phyloP scores from a whole-genome alignment of 2,329 filamentous ascomycete species.

The Pestalotiopsis sp. region DNA sequence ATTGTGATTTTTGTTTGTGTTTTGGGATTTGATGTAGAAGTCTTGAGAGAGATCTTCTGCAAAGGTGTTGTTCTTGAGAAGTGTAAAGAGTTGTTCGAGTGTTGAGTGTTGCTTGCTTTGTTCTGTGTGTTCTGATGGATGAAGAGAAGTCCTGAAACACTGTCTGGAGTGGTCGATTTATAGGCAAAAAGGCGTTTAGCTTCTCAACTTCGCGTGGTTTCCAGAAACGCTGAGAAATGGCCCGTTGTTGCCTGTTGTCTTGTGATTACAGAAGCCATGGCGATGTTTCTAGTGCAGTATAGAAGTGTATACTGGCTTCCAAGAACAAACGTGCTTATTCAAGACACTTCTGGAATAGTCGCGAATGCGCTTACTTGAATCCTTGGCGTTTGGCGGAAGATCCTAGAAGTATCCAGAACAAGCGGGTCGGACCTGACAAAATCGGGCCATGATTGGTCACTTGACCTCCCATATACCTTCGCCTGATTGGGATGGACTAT shows the following conservation, averaged over 20 bases:
- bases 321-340: conserved; percentile 1
- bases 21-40: conserved; percentile 8
- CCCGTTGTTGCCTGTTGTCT: conserved; percentile 10
- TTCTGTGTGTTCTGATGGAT: conserved; percentile 29
- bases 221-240: conserved; percentile 22
- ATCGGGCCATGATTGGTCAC: background rate
- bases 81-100: conserved; percentile 8
- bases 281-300: conserved; percentile 20
- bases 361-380: background rate
- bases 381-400: background rate
- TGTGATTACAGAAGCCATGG: conserved; percentile 25
- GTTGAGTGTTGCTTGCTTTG: conserved; percentile 15
- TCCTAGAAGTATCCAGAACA: conserved; percentile 5
- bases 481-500: background rate
- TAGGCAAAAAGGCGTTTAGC: conserved; percentile 21
- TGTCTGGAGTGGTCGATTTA: conserved; percentile 26
- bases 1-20: background rate
- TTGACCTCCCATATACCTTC: too few species aligned
- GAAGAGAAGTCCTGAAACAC: conserved; percentile 13
- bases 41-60: background rate
- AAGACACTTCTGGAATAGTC: conserved; percentile 1
- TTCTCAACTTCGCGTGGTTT: conserved; percentile 25
- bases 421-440: background rate
- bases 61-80: background rate
- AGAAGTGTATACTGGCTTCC: background rate